Conservation (phyloP, 345 rosid species). For the Boechera retrofracta region DNA sequence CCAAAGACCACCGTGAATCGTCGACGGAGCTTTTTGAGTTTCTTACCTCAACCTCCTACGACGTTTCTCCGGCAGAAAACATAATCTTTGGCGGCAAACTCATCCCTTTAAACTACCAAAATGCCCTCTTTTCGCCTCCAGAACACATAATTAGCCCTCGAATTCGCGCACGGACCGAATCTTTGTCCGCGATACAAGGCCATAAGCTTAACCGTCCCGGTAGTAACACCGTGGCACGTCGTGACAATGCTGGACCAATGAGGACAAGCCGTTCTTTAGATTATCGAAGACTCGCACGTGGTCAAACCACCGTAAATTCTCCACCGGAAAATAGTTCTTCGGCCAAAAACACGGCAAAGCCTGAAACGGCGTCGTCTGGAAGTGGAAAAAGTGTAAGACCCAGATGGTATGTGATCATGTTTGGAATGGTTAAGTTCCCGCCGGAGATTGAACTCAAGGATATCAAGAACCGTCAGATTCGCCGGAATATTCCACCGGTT, state of each 20-base stretch:
- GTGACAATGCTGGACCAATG: slow-evolving; percentile 43
- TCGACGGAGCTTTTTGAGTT: slow-evolving; percentile 65
- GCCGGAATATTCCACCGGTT: slow-evolving; percentile 52
- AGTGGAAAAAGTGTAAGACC: slow-evolving; percentile 50
- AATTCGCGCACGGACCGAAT: slow-evolving; percentile 59
- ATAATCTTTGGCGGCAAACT: slow-evolving; percentile 72
- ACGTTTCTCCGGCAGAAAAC: slow-evolving; percentile 77
- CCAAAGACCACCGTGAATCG: slow-evolving; percentile 34
- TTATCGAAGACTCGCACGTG: slow-evolving; percentile 50
- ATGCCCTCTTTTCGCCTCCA: slow-evolving; percentile 26
- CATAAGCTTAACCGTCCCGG: slow-evolving; percentile 29
- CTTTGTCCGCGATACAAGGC: slow-evolving; percentile 53
- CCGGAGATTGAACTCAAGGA: slow-evolving; percentile 68
- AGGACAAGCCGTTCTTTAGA: slow-evolving; percentile 72
- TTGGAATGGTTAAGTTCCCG: slow-evolving; percentile 66
- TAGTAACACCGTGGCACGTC: slow-evolving; percentile 17
- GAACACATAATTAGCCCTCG: background rate
- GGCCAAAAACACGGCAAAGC: slow-evolving; percentile 3
- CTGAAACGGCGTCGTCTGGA: slow-evolving; percentile 9
- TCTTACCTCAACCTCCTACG: slow-evolving; percentile 40
- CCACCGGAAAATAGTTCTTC: background rate
- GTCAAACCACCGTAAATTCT: slow-evolving; percentile 27
- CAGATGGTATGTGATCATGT: slow-evolving; percentile 67
- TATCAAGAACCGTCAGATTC: slow-evolving; percentile 69
- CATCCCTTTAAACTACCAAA: slow-evolving; percentile 53